A percentile compares a stretch with the other conserved stretches of the same genome.
phyloP scores from a whole-genome alignment of 148 eudicot species.

The Chenopodium album region DNA sequence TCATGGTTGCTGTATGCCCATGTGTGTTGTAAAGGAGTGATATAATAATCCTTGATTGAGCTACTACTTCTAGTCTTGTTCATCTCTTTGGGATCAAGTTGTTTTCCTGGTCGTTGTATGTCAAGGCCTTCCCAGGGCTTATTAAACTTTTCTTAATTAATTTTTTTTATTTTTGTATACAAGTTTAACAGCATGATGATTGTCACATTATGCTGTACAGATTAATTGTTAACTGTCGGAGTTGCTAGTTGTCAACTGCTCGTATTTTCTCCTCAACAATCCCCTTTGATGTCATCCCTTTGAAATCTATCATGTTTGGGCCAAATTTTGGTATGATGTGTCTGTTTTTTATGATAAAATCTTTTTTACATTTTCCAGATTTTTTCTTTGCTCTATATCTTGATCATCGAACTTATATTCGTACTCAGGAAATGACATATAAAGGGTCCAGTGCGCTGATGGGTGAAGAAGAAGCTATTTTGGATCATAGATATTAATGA shows the following conservation, averaged over 20 bases:
- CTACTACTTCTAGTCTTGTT: not conserved
- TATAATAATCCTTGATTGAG: not conserved
- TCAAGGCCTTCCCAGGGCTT: not conserved
- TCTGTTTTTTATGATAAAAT: not conserved
- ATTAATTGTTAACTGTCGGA: not conserved
- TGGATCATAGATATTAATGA: not conserved
- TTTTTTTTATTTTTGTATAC: no score
- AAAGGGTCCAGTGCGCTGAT: not conserved
- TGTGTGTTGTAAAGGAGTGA: not conserved
- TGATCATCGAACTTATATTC: not conserved
- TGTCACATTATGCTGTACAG: not conserved
- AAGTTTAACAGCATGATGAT: not conserved
- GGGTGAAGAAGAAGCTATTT: not conserved
- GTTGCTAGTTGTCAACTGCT: not conserved
- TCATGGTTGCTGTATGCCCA: not conserved
- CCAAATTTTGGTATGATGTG: not conserved
- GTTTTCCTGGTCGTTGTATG: no score
- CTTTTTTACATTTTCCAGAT: no score
- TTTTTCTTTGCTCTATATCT: not conserved
- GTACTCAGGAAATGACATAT: not conserved
- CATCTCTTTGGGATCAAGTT: not conserved
- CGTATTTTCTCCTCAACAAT: not conserved
- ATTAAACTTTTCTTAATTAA: no score
- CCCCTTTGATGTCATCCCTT: not conserved
- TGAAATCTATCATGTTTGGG: not conserved